Evolutionary conservation across 148 eudicot species (phyloP).

Genomic region (Cornus kousa): DNA sequence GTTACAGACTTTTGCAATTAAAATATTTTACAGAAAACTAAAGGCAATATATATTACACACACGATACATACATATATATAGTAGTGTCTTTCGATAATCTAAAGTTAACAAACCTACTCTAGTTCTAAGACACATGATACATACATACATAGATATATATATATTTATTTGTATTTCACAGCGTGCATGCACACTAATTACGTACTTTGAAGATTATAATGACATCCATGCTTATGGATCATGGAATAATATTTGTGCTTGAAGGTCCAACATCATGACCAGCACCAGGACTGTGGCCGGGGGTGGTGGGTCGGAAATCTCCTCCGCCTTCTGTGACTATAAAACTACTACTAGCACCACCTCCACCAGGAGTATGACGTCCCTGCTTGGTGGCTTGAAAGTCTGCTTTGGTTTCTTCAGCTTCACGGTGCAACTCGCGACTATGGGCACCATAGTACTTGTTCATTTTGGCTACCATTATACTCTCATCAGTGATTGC

Average conservation of each 20-base stretch:
- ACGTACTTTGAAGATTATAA: neutral
- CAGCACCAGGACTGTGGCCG: conserved; percentile 15
- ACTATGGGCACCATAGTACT: neutral
- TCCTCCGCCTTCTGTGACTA: neutral
- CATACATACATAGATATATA: too few species aligned
- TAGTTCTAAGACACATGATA: too few species aligned
- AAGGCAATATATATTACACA: too few species aligned
- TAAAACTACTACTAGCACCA: neutral
- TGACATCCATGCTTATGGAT: neutral
- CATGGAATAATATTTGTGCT: too few species aligned
- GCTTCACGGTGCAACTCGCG: neutral
- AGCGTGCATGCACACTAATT: neutral
- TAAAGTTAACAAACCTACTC: too few species aligned
- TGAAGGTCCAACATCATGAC: conserved; percentile 6
- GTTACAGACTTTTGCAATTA: too few species aligned
- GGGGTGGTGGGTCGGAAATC: neutral
- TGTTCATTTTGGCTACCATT: neutral
- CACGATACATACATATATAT: too few species aligned
- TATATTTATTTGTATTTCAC: too few species aligned
- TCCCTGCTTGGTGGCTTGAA: neutral
- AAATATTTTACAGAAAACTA: too few species aligned
- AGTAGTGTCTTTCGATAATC: too few species aligned
- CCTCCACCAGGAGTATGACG: neutral
- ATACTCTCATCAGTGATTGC: neutral
- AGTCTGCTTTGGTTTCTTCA: neutral